phyloP scores from a whole-genome alignment of 805 yeast genomes.

The Teunomyces atbi region DNA sequence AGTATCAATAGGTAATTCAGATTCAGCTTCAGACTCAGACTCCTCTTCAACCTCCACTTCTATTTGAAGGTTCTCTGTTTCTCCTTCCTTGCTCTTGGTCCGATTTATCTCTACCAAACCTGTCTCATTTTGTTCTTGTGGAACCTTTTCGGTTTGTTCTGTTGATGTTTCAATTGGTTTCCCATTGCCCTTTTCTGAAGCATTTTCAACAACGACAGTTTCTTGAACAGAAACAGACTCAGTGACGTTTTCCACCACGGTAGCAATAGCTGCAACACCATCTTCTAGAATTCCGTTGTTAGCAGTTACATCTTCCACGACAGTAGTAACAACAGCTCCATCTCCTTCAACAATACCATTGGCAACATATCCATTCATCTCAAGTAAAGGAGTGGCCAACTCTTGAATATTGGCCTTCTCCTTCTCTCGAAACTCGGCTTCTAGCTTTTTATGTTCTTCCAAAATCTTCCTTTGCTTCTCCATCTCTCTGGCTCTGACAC shows the following conservation, averaged over 20 bases:
- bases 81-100: background rate
- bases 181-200: too few species aligned
- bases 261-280: too few species aligned
- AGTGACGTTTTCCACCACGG: too few species aligned
- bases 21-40: conserved; percentile 37
- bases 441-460: conserved; percentile 31
- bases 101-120: too few species aligned
- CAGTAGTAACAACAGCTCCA: background rate
- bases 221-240: too few species aligned
- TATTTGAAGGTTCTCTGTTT: background rate
- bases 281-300: too few species aligned
- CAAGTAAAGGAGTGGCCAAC: background rate
- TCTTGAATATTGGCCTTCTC: conserved; percentile 2
- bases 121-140: background rate
- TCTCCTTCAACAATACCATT: background rate
- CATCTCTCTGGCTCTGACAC: conserved; percentile 64
- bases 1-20: conserved; percentile 43
- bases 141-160: background rate
- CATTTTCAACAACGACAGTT: too few species aligned
- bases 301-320: background rate
- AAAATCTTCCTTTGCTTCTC: conserved; percentile 47
- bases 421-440: conserved; percentile 18
- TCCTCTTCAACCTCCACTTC: conserved; percentile 6
- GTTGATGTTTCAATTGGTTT: too few species aligned
- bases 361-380: background rate